phyloP scores from a whole-genome alignment of 164 flowering plant genomes.

The Aristolochia fimbriata region DNA sequence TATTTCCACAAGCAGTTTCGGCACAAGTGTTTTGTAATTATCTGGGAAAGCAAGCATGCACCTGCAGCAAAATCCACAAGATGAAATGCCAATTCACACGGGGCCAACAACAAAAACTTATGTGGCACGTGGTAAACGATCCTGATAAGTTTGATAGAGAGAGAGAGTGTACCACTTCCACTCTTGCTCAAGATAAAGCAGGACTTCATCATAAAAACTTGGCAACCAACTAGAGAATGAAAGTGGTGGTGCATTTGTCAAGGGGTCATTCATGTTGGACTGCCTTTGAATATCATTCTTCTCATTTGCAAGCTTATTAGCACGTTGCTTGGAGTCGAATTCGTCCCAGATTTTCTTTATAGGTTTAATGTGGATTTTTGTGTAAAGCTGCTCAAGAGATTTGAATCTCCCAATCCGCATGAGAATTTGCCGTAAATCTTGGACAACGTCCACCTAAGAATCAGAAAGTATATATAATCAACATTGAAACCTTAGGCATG shows the following conservation, averaged over 20 bases:
- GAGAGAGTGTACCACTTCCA: slow-evolving; percentile 81
- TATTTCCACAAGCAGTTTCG: slow-evolving; percentile 69
- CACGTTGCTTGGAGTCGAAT: slow-evolving; percentile 52
- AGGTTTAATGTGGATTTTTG: slow-evolving; percentile 80
- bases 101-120: background rate
- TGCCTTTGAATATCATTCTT: slow-evolving; percentile 47
- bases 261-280: slow-evolving; percentile 30
- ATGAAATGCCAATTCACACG: background rate
- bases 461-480: background rate
- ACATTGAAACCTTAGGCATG: too few species aligned
- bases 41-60: slow-evolving; percentile 91
- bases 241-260: slow-evolving; percentile 25
- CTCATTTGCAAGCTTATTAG: slow-evolving; percentile 44
- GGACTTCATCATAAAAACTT: slow-evolving; percentile 83
- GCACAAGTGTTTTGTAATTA: slow-evolving; percentile 77
- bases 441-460: slow-evolving; percentile 66
- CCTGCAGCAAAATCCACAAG: slow-evolving; percentile 34
- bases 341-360: slow-evolving; percentile 87
- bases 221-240: slow-evolving; percentile 88
- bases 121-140: background rate
- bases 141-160: background rate
- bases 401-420: slow-evolving; percentile 86
- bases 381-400: slow-evolving; percentile 70
- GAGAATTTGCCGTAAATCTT: slow-evolving; percentile 81
- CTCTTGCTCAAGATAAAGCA: slow-evolving; percentile 95